Evolutionary conservation across 106 monocot species (phyloP), one percentile per base, ranked within the genome.

Genomic region (Acorus gramineus): DNA sequence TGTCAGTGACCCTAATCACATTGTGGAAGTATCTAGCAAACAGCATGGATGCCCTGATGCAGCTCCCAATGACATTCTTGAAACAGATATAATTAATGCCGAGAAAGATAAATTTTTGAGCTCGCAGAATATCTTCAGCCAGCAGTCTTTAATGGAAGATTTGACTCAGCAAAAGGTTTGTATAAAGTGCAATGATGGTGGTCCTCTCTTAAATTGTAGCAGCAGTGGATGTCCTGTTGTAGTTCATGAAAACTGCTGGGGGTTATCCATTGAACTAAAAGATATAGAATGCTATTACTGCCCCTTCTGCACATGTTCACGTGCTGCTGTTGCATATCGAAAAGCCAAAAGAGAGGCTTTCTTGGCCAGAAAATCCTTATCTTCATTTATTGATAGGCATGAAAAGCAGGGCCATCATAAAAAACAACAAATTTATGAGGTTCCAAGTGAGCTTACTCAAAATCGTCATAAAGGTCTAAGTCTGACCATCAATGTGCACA

Each of bases 161-260:
- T 74, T 57, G 14, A 53, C 69, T 44, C 63, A 78, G 51, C 73
- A 72, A 55, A 6, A 59, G 13, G 62, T 59, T 49, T 85, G 89
- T 49, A 55, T 77, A 45, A 77, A 77, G 60, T 89, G 89, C 44
- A 46, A 72, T 50, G 66, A 79, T 74, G 68, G 67, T 66, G 89
- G 79, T 46, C 56, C 74, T 13, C 49, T 89, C 54, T 77, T 89
- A 69, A 64, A 10, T 65, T 89, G 89, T 64, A 55, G 64, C 12
- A 62, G 48, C 8, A 68, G 53, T 71, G 66, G 66, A 11, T 89
- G 89, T 67, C 53, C 69, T 28, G 70, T 77, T 49, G 59, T 66
- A 61, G 67, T 89, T 50, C 89, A 85, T 79, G 67, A 75, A 60
- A 60, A 56, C 49, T 89, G 89, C 55, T 74, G 82, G 53, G 75